Evolutionary conservation across 2,329 filamentous ascomycete genomes (phyloP).

Genomic region (Fusarium floridanum): DNA sequence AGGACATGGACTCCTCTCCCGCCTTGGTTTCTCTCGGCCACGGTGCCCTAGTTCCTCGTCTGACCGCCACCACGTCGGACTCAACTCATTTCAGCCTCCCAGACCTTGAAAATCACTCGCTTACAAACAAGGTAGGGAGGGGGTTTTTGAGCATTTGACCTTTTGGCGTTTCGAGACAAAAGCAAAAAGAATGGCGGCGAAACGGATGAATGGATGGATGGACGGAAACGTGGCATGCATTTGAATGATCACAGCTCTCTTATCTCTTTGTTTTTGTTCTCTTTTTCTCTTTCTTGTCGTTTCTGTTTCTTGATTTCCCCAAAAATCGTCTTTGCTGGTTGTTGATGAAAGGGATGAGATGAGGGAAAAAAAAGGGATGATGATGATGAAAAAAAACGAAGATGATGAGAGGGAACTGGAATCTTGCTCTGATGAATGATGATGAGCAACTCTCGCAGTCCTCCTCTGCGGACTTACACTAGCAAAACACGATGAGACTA

Average conservation of each 20-base stretch:
- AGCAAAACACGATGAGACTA: constrained; percentile 34
- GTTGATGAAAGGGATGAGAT: constrained; percentile 27
- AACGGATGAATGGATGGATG: constrained; percentile 47
- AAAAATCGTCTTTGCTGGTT: constrained; percentile 33
- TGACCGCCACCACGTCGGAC: constrained; percentile 43
- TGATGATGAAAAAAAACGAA: not conserved
- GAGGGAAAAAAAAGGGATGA: constrained; percentile 4
- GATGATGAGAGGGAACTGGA: constrained; percentile 25
- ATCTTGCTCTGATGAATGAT: constrained; percentile 22
- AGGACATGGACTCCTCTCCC: constrained; percentile 31
- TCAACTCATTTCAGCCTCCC: constrained; percentile 40
- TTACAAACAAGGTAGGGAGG: constrained; percentile 28
- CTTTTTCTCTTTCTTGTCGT: constrained; percentile 1
- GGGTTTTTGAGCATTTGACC: constrained; percentile 48
- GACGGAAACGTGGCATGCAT: constrained; percentile 50
- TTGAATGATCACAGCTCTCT: constrained; percentile 49
- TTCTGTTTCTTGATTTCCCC: constrained; percentile 33
- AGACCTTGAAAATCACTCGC: constrained; percentile 24
- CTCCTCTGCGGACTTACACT: constrained; percentile 15
- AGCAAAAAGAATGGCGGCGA: constrained; percentile 49
- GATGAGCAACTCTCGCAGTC: constrained; percentile 20
- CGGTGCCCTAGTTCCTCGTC: constrained; percentile 41
- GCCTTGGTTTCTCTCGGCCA: constrained; percentile 32
- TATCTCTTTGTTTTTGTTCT: constrained; percentile 36
- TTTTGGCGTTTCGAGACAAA: constrained; percentile 49